phyloP scores from a whole-genome alignment of 306 rosid species.

The Malus orientalis region DNA sequence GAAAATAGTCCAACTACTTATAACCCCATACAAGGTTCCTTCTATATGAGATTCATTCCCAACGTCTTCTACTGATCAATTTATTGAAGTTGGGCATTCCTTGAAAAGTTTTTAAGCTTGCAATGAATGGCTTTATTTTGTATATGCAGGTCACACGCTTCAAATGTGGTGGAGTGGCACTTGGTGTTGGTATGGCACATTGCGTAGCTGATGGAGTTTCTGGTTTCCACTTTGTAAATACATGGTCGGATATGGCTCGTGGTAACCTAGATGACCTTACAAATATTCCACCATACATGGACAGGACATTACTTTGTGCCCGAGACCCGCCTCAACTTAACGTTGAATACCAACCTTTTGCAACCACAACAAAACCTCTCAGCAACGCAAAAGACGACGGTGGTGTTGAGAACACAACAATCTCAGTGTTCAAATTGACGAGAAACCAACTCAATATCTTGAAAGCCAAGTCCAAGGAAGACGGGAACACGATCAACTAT shows the following conservation, averaged over 20 bases:
- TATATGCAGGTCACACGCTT: slow-evolving; percentile 51
- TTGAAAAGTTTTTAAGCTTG: too few species aligned
- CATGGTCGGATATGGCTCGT: slow-evolving; percentile 27
- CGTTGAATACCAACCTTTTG: not conserved
- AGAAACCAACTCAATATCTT: not conserved
- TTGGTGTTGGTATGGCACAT: slow-evolving; percentile 75
- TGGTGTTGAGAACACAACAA: slow-evolving; percentile 18
- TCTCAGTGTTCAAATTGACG: not conserved
- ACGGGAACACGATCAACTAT: not conserved
- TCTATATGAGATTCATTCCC: too few species aligned
- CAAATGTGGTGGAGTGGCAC: slow-evolving; percentile 71
- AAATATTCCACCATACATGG: slow-evolving; percentile 28
- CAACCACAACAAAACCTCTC: not conserved
- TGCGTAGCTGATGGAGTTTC: slow-evolving; percentile 72
- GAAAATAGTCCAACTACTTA: too few species aligned
- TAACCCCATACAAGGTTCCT: too few species aligned
- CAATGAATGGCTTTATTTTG: not conserved
- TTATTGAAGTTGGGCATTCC: too few species aligned
- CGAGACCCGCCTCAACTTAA: not conserved
- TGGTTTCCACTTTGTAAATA: slow-evolving; percentile 56
- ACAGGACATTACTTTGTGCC: not conserved
- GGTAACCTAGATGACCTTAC: slow-evolving; percentile 39
- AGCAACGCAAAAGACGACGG: slow-evolving; percentile 1
- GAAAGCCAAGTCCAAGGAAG: not conserved
- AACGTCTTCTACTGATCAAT: too few species aligned